Evolutionary conservation across 495 filamentous ascomycete genomes (phyloP).

Genomic region (Lasiosphaeris hirsuta): DNA sequence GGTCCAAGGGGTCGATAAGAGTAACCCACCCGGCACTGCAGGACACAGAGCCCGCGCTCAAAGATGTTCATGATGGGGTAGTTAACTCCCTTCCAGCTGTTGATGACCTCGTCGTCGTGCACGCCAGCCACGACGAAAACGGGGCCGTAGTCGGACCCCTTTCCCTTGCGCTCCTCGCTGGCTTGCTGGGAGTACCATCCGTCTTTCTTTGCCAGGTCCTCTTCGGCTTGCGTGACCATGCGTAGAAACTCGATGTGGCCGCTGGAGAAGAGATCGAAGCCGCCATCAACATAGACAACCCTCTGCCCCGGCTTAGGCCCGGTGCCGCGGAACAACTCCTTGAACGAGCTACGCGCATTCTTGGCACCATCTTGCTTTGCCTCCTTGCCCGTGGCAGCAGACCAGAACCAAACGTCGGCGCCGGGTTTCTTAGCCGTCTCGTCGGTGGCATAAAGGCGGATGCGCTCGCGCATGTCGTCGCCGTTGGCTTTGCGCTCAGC

Average conservation of each 20-base stretch:
- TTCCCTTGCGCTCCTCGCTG: conserved; percentile 56
- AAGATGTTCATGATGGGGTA: conserved; percentile 99
- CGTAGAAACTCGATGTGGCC: conserved; percentile 94
- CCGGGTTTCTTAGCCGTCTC: conserved; percentile 68
- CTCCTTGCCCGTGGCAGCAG: conserved; percentile 48
- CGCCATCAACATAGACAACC: conserved; percentile 91
- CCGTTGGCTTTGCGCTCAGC: conserved; percentile 62
- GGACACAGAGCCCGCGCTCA: conserved; percentile 89
- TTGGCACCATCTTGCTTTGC: conserved; percentile 47
- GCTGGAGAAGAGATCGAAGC: conserved; percentile 94
- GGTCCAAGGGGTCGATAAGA: not conserved
- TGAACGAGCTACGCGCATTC: conserved; percentile 54
- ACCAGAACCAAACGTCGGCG: conserved; percentile 77
- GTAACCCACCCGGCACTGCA: conserved; percentile 77
- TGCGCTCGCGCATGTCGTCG: conserved; percentile 61
- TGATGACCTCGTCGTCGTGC: conserved; percentile 92
- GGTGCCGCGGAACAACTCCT: conserved; percentile 61
- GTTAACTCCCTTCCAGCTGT: conserved; percentile 92
- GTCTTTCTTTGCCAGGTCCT: conserved; percentile 55
- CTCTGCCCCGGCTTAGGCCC: conserved; percentile 70
- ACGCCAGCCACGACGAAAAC: conserved; percentile 87
- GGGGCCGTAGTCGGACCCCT: conserved; percentile 70
- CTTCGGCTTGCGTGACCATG: conserved; percentile 67
- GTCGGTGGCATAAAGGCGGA: conserved; percentile 83
- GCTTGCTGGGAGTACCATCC: conserved; percentile 72